phyloP scores from a whole-genome alignment of 176 grass and related monocot species.

The Areca catechu region DNA sequence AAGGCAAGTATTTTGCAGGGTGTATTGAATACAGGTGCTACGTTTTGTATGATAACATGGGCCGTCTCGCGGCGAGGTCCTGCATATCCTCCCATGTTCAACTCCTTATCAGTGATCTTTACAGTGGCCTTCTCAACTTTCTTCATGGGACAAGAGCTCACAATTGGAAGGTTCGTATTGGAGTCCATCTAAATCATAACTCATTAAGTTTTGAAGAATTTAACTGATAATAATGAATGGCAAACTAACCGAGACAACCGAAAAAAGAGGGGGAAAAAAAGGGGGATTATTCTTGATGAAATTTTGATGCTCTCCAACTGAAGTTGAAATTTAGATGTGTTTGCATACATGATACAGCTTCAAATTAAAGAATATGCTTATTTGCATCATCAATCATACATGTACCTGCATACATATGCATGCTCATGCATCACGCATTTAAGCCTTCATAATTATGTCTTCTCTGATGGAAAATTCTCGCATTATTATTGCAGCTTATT shows the following conservation, averaged over 20 bases:
- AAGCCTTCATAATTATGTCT: neutral
- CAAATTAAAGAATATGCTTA: no score
- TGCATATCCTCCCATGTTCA: conserved; percentile 36
- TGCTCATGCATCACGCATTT: no score
- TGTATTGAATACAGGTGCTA: conserved; percentile 21
- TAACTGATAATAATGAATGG: no score
- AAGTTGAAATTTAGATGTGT: no score
- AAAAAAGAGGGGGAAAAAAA: no score
- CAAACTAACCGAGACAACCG: no score
- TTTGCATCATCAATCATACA: no score
- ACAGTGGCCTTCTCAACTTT: conserved; percentile 11
- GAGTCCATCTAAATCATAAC: no score
- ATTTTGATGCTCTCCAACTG: no score
- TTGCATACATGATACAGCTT: no score
- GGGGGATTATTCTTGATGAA: no score
- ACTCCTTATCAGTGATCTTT: conserved; percentile 25
- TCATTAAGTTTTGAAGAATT: neutral
- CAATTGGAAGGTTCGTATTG: conserved; percentile 22
- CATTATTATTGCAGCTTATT: conserved; percentile 17
- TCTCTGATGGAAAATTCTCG: neutral
- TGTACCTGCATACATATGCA: no score
- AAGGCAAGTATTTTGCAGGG: conserved; percentile 20
- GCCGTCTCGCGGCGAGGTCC: conserved; percentile 19
- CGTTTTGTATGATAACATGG: conserved; percentile 35
- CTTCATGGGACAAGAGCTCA: conserved; percentile 19